Evolutionary conservation across 331 rosid species (phyloP), one percentile per base, ranked within the genome.

Genomic region (Quercus lobata): DNA sequence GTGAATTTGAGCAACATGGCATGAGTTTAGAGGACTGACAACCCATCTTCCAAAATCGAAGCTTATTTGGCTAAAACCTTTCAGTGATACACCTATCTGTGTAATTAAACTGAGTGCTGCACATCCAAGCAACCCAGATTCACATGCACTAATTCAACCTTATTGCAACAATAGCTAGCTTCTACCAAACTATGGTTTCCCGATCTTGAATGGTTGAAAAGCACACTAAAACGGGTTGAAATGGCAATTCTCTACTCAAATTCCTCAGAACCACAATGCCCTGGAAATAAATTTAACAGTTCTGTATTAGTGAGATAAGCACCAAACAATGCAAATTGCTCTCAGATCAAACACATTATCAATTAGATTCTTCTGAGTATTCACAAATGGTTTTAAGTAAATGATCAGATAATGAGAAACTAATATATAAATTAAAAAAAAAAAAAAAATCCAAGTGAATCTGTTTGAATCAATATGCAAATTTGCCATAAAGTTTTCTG

Each of bases 1-100:
- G 97, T 32, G 97, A 91, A 83, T 90, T 83, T 87, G 82, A 88
- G 78, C 94, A 93, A 56, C 94, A 93, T 34, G 93, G 89, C 61
- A 83, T 5, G 76, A 91, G 74, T 74, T 82, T 91, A 73, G 92
- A 89, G 83, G 91, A 93, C 62, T 88, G 90, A 86, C 89, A 83
- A 81, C 97, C 94, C 97, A 93, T 93, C 80, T 78, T 35, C 77
- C 66, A 79, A 77, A 75, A 69, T 77, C 78, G 79, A 83, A 76
- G 83, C 72, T 57, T 22, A 68, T 82, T 76, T 35, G 71, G 56
- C 3, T n/a, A 72, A 73, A 66, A 72, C 55, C 73, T 84, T 74
- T 71, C 83, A 88, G 75, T 18, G 21, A 68, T 68, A 70, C 17
- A 65, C 61, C 74, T 49, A 53, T 72, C 68, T 18, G 46, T 35